These are phyloP conservation scores for Aphanoascus verrucosus DNA, from an alignment of 2,329 filamentous ascomycete genomes.

Conservation along the genomic window DNA sequence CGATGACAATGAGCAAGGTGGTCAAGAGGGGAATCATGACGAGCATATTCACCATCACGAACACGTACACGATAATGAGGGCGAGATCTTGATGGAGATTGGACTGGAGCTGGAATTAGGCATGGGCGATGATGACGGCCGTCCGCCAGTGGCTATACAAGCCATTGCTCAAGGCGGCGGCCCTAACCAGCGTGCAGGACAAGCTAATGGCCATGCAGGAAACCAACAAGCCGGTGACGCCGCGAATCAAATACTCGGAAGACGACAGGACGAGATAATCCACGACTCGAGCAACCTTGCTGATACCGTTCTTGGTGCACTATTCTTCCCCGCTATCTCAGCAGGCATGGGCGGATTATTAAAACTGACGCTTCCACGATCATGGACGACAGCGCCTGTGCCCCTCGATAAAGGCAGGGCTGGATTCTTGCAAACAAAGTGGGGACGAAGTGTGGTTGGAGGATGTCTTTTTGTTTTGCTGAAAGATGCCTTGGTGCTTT, in stretches of 20 bases:
- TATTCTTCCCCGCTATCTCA: conserved; percentile 74
- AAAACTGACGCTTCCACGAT: conserved; percentile 53
- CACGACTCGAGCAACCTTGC: conserved; percentile 47
- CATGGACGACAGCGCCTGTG: conserved; percentile 49
- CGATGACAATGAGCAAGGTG: conserved; percentile 12
- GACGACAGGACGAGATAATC: conserved; percentile 40
- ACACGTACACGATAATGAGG: conserved; percentile 29
- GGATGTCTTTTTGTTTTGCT: conserved; percentile 81
- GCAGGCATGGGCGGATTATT: conserved; percentile 67
- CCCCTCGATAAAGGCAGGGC: conserved; percentile 38
- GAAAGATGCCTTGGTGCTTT: conserved; percentile 56
- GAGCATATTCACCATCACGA: conserved; percentile 28
- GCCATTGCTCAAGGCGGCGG: conserved; percentile 21
- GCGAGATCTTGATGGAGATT: conserved; percentile 39
- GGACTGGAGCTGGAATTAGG: conserved; percentile 43
- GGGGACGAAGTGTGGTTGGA: conserved; percentile 80
- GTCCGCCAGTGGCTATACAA: conserved; percentile 22
- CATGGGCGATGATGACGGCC: conserved; percentile 34
- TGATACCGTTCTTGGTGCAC: conserved; percentile 53
- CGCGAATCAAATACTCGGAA: conserved; percentile 24
- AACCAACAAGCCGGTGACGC: conserved; percentile 2
- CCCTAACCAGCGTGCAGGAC: conserved; percentile 21
- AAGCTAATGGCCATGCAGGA: conserved; percentile 21
- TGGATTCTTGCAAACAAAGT: conserved; percentile 67
- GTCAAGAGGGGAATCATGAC: conserved; percentile 20